Percentiles rank a stretch among this genome's conserved stretches.
phyloP scores from a whole-genome alignment of 768 basidiomycete genomes.

The Macrolepiota dolichaula region DNA sequence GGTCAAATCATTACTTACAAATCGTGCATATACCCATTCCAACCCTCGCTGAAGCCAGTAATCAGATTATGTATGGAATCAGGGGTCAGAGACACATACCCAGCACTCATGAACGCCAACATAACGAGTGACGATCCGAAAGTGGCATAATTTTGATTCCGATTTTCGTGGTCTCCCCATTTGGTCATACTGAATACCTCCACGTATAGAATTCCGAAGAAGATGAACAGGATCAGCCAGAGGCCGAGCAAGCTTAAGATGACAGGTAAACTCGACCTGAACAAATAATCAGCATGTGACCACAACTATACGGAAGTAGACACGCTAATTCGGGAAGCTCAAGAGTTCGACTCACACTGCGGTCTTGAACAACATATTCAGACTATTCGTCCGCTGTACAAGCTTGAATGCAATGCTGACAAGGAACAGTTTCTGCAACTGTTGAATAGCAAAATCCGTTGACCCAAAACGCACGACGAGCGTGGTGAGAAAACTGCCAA shows the following conservation, averaged over 20 bases:
- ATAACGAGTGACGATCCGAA: conserved; percentile 82
- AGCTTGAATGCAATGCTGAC: conserved; percentile 94
- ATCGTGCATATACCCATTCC: conserved; percentile 98
- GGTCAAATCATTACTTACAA: conserved; percentile 50
- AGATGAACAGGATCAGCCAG: conserved; percentile 88
- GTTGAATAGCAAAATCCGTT: conserved; percentile 49
- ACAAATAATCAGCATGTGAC: not conserved
- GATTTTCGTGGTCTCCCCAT: conserved; percentile 68
- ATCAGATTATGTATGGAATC: conserved; percentile 13
- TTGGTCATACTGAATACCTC: conserved; percentile 93
- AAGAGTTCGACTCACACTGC: conserved; percentile 66
- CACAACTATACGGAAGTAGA: not conserved
- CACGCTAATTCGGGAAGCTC: not conserved
- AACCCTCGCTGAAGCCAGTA: conserved; percentile 66
- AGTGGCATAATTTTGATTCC: conserved; percentile 73
- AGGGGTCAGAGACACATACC: conserved; percentile 44
- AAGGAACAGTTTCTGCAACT: conserved; percentile 87
- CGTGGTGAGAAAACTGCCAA: conserved; percentile 82
- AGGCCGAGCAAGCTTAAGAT: conserved; percentile 82
- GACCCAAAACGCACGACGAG: conserved; percentile 59
- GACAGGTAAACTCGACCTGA: conserved; percentile 79
- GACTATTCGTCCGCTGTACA: conserved; percentile 78
- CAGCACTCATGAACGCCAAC: conserved; percentile 90
- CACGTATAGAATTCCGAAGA: conserved; percentile 84
- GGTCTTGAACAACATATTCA: conserved; percentile 97